Conservation (phyloP, 208 protist genomes). For the Wallacemonas sp. region DNA sequence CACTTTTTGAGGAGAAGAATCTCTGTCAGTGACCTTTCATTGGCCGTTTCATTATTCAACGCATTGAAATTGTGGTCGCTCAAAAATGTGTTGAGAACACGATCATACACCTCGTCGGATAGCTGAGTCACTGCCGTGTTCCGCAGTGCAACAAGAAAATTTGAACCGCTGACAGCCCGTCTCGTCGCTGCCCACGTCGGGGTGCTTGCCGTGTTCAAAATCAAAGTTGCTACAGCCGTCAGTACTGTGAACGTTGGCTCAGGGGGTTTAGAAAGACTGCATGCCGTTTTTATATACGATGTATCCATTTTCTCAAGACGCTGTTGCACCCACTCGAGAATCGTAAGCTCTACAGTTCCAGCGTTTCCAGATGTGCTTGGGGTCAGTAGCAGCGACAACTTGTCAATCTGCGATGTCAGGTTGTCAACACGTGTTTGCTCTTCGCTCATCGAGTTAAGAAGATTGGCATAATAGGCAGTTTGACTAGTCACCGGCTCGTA, state of each 20-base stretch:
- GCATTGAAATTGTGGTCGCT: slow-evolving; percentile 13
- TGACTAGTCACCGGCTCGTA: not conserved
- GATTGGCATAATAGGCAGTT: not conserved
- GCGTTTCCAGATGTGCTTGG: not conserved
- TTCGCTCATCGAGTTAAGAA: not conserved
- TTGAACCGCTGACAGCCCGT: not conserved
- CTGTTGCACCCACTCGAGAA: slow-evolving; percentile 1
- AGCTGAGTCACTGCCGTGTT: slow-evolving; percentile 3
- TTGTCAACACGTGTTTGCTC: slow-evolving; percentile 2
- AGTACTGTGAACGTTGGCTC: slow-evolving; percentile 2
- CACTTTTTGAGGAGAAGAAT: slow-evolving; percentile 40
- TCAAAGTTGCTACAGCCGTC: not conserved
- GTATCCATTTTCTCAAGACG: slow-evolving; percentile 1
- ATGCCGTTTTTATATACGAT: not conserved
- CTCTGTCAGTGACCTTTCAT: slow-evolving; percentile 18
- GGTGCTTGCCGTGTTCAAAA: not conserved
- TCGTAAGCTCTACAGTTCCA: slow-evolving; percentile 2
- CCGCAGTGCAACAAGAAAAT: slow-evolving; percentile 9
- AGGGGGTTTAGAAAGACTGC: slow-evolving; percentile 2
- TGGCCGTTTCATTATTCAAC: slow-evolving; percentile 7
- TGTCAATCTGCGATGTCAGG: not conserved
- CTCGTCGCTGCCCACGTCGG: slow-evolving; percentile 7
- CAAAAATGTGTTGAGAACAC: slow-evolving; percentile 20
- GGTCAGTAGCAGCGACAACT: not conserved
- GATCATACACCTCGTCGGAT: slow-evolving; percentile 1